These are phyloP conservation scores for Fusarium keratoplasticum DNA, from an alignment of 2,329 filamentous ascomycete genomes.

Conservation along the genomic window DNA sequence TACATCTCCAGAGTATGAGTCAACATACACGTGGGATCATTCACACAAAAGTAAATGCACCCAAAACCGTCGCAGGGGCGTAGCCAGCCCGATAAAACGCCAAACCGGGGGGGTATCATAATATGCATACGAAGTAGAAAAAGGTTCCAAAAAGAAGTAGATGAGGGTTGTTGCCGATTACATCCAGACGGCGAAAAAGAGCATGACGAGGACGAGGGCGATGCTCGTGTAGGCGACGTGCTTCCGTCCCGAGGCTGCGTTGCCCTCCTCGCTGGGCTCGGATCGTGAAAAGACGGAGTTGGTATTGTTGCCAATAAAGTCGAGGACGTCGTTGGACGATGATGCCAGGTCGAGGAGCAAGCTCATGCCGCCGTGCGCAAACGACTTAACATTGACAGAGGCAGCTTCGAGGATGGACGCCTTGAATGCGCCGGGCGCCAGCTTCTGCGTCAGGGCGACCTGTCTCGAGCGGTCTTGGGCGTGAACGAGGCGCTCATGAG, in stretches of 20 bases:
- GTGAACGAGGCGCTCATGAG: slow-evolving; percentile 80
- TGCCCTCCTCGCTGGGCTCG: slow-evolving; percentile 71
- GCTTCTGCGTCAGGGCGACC: slow-evolving; percentile 79
- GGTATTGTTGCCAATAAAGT: slow-evolving; percentile 90
- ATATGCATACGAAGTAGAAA: slow-evolving; percentile 27
- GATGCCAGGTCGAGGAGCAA: slow-evolving; percentile 83
- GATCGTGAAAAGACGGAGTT: slow-evolving; percentile 86
- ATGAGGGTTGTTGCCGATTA: neutral
- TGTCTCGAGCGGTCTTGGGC: slow-evolving; percentile 81
- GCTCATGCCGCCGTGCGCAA: slow-evolving; percentile 85
- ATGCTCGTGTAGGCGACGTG: slow-evolving; percentile 45
- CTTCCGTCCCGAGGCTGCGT: slow-evolving; percentile 61
- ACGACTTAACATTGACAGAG: slow-evolving; percentile 80
- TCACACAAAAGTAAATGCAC: neutral
- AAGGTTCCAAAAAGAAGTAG: slow-evolving; percentile 2
- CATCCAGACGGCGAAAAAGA: slow-evolving; percentile 46
- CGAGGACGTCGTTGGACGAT: slow-evolving; percentile 80
- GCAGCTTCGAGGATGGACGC: slow-evolving; percentile 86
- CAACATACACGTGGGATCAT: slow-evolving; percentile 5
- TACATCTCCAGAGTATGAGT: slow-evolving; percentile 15
- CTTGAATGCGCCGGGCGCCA: slow-evolving; percentile 86
- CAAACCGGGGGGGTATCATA: slow-evolving; percentile 44
- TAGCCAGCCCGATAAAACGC: slow-evolving; percentile 40
- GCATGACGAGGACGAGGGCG: slow-evolving; percentile 44
- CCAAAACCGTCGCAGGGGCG: slow-evolving; percentile 18